Base-by-base conservation (phyloP, 257 asterid species). In the Mitragyna speciosa region DNA sequence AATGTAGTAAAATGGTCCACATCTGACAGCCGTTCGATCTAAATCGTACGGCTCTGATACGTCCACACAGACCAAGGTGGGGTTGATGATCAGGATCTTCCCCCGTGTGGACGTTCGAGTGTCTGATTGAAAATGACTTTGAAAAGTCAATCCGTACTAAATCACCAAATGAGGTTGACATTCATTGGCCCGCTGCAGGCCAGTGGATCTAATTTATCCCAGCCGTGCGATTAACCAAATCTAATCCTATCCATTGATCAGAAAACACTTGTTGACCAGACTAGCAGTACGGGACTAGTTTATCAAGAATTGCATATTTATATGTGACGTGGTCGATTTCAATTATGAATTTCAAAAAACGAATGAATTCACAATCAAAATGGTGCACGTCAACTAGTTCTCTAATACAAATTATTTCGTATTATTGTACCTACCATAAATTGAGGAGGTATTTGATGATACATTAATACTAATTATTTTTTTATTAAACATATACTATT, bases 51-150 rank as follows among this genome's bases (percentile, higher is more conserved):
- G 82, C 76, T 74, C 11, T 1, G 28, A 56, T 66, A 64, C 51
- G 77, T 76, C 72, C 76, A 72, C 0, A 24, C 68, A 26, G 33
- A 73, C 58, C 56, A 16, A 2, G 4, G 82, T 9, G 72, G 83
- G 75, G 12, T 45, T 76, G 36, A 39, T 41, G 58, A n/a, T n/a
- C n/a, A 22, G 43, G 39, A 30, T 84, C 83, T 10, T 72, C 83
- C 90, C 96, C 89, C 87, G 91, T 91, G 93, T 84, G 84, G 80
- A 10, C 81, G 82, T 85, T 58, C 75, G 72, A 67, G 84, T 79
- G 83, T 83, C 81, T 76, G 83, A 79, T 22, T 82, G 87, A 87
- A 79, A 81, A 72, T 81, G 91, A 82, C 78, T 77, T 70, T 76
- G 73, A 84, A 80, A 89, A 79, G 83, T 83, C 87, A 84, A 86